Evolutionary conservation across 345 rosid species (phyloP).

Genomic region (Populus ilicifolia): DNA sequence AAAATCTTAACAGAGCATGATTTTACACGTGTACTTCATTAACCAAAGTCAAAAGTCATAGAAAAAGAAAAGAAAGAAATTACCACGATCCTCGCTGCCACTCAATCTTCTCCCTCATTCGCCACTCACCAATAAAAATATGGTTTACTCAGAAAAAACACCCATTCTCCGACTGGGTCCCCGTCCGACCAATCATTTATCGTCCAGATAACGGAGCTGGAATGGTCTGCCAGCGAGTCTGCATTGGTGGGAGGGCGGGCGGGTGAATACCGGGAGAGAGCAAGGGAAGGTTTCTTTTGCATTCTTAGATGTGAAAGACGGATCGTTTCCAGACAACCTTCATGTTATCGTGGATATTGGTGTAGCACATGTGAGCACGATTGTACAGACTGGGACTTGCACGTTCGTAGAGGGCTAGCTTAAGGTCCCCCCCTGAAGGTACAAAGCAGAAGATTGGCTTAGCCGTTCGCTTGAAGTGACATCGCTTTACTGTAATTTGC

Average conservation of each 20-base stretch:
- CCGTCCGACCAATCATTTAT: constrained; percentile 54
- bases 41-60: no score
- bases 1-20: no score
- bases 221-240: constrained; percentile 62
- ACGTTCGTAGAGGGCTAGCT: constrained; percentile 67
- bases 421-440: constrained; percentile 64
- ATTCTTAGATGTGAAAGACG: constrained; percentile 84
- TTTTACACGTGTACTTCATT: no score
- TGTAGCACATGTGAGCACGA: constrained; percentile 53
- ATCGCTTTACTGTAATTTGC: not conserved
- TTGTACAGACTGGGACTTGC: constrained; percentile 76
- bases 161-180: constrained; percentile 61
- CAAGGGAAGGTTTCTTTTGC: constrained; percentile 84
- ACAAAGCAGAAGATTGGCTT: constrained; percentile 63
- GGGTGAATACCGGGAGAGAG: constrained; percentile 89
- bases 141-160: constrained; percentile 22
- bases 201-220: constrained; percentile 71
- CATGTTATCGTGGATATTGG: constrained; percentile 73
- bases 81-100: no score
- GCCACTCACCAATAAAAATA: no score
- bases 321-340: constrained; percentile 76
- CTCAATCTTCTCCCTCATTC: no score
- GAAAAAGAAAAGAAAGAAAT: no score
- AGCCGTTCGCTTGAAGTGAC: not conserved
- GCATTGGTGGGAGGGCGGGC: constrained; percentile 85